Evolutionary conservation across 73 alveolate genomes (phyloP).

Genomic region (Tetrahymena borealis): DNA sequence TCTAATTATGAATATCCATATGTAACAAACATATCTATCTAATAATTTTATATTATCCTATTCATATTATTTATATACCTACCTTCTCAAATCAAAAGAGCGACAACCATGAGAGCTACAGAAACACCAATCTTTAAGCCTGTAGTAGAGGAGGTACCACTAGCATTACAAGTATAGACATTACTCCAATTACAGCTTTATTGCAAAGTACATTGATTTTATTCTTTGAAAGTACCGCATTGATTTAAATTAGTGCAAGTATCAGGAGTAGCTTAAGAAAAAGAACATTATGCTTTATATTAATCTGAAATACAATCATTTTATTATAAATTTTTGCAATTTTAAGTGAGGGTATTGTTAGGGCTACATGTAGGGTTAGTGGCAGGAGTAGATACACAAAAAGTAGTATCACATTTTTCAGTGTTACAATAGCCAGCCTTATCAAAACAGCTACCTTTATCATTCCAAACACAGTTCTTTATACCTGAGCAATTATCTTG

Average conservation of each 20-base stretch:
- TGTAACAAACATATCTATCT: no score
- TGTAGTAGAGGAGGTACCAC: not conserved
- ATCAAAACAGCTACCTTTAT: not conserved
- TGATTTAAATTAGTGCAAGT: not conserved
- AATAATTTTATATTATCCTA: no score
- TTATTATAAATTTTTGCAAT: not conserved
- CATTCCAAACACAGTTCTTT: not conserved
- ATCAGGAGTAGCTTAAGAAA: not conserved
- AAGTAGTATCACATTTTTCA: not conserved
- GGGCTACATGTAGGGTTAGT: not conserved
- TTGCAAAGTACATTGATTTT: not conserved
- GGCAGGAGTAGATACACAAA: not conserved
- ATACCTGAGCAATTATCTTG: not conserved
- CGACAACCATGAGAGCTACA: not conserved
- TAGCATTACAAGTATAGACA: not conserved
- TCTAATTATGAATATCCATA: no score
- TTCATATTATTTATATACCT: no score
- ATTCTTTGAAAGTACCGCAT: not conserved
- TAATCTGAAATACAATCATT: not conserved
- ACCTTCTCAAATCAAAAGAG: not conserved
- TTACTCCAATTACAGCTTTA: not conserved
- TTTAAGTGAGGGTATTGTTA: not conserved
- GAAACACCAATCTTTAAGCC: not conserved
- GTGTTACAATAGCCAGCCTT: not conserved
- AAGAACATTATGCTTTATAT: not conserved